These are phyloP conservation scores for Cryptococcus wingfieldii DNA, from an alignment of 1,284 basidiomycete genomes.

Conservation along the genomic window DNA sequence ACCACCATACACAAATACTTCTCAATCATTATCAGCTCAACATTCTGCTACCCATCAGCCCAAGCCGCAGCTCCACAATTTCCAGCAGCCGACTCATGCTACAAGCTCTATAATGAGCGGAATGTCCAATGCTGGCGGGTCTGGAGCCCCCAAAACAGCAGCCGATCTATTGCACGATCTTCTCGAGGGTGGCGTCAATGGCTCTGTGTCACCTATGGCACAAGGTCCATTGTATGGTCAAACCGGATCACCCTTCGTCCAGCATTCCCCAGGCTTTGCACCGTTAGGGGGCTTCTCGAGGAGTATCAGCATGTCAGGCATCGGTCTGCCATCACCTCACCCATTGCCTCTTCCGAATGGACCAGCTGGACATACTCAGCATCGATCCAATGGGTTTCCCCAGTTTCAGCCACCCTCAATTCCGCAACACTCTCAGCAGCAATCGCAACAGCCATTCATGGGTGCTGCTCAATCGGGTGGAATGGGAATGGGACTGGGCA, in stretches of 20 bases:
- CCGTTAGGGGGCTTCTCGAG: not conserved
- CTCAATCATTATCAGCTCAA: too few relatives aligned
- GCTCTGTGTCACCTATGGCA: not conserved
- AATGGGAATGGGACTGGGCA: not conserved
- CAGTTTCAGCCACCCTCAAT: not conserved
- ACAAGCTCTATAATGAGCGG: too few relatives aligned
- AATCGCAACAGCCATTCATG: too few relatives aligned
- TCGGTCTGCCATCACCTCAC: not conserved
- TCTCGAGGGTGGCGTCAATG: not conserved
- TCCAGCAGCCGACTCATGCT: too few relatives aligned
- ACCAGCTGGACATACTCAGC: not conserved
- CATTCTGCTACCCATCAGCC: too few relatives aligned
- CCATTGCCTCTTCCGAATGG: not conserved
- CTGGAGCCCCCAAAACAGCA: not conserved
- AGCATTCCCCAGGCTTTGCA: not conserved
- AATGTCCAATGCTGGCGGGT: too few relatives aligned
- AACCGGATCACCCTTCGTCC: not conserved
- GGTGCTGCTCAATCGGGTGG: not conserved
- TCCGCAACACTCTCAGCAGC: too few relatives aligned
- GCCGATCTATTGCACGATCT: not conserved
- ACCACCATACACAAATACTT: not conserved
- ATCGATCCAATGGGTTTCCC: not conserved
- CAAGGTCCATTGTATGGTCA: not conserved
- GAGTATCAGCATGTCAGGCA: not conserved
- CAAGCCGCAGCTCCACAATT: too few relatives aligned